Evolutionary conservation across 352 stramenopile species (phyloP).

Genomic region (Phytophthora sp.): DNA sequence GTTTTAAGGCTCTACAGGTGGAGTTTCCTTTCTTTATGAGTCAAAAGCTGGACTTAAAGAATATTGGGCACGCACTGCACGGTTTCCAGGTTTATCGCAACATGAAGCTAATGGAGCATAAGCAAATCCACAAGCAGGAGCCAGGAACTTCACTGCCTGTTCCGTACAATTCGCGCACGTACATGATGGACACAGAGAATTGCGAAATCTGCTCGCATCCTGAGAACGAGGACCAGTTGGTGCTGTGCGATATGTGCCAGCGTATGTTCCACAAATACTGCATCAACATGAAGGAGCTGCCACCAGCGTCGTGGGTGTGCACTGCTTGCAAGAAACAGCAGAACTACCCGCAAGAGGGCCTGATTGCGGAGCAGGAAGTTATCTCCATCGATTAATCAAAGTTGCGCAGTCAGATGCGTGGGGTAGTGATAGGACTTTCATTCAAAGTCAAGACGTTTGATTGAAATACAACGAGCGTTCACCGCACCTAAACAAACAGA

Average conservation of each 20-base stretch:
- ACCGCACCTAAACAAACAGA: constrained; percentile 6
- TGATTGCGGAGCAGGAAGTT: constrained; percentile 55
- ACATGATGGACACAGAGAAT: constrained; percentile 76
- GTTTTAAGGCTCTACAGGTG: constrained; percentile 83
- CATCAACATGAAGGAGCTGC: constrained; percentile 79
- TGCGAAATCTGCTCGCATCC: constrained; percentile 64
- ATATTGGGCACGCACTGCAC: constrained; percentile 83
- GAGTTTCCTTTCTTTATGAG: constrained; percentile 83
- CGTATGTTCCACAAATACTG: constrained; percentile 87
- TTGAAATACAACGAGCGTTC: constrained; percentile 35
- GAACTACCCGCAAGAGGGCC: constrained; percentile 65
- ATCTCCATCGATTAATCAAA: constrained; percentile 71
- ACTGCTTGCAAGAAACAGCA: constrained; percentile 70
- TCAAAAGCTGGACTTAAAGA: constrained; percentile 83
- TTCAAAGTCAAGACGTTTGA: constrained; percentile 22
- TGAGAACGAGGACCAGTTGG: constrained; percentile 73
- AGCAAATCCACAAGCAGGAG: constrained; percentile 76
- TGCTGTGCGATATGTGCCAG: constrained; percentile 86
- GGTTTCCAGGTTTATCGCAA: constrained; percentile 85
- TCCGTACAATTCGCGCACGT: constrained; percentile 71
- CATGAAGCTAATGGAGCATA: constrained; percentile 80
- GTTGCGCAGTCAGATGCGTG: constrained; percentile 7
- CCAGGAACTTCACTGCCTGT: constrained; percentile 58
- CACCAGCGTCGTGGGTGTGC: constrained; percentile 82
- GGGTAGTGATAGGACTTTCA: constrained; percentile 9